Percentiles rank a stretch among this genome's conserved stretches.
phyloP scores from a whole-genome alignment of 2,329 filamentous ascomycete species.

The Exophiala oligosperma region DNA sequence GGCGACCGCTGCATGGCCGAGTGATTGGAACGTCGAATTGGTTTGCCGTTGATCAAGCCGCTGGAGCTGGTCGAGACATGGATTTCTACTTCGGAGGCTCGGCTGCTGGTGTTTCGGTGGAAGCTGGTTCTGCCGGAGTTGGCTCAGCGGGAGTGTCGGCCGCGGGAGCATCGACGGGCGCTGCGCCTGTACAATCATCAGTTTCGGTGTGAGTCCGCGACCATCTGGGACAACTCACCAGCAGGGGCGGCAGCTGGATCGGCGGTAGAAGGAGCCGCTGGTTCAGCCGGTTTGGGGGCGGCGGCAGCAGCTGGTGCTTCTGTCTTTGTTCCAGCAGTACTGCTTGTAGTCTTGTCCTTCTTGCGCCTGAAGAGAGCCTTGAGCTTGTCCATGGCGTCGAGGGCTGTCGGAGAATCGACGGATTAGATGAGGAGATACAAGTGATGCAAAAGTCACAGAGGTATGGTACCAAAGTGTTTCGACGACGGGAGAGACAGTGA shows the following conservation, averaged over 20 bases:
- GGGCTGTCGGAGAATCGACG: slow-evolving; percentile 17
- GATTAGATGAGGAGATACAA: slow-evolving; percentile 10
- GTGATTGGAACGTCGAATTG: too few species aligned
- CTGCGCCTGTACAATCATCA: slow-evolving; percentile 16
- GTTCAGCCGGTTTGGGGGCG: slow-evolving; percentile 21
- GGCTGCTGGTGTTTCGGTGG: slow-evolving; percentile 13
- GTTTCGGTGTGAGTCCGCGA: neutral
- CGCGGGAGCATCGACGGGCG: slow-evolving; percentile 15
- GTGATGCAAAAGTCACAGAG: neutral
- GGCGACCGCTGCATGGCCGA: neutral
- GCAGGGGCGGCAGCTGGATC: slow-evolving; percentile 23
- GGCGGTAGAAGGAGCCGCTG: slow-evolving; percentile 20
- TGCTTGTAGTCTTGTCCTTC: slow-evolving; percentile 17
- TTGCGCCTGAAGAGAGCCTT: slow-evolving; percentile 29
- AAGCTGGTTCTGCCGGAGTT: slow-evolving; percentile 21
- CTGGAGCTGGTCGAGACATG: neutral
- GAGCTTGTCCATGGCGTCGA: slow-evolving; percentile 31
- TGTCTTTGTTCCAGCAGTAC: slow-evolving; percentile 20
- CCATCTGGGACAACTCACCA: slow-evolving; percentile 13
- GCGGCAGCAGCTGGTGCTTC: slow-evolving; percentile 15
- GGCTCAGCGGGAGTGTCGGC: slow-evolving; percentile 10
- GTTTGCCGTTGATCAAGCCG: neutral
- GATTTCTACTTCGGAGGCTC: slow-evolving; percentile 14
- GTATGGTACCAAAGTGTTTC: too few species aligned
- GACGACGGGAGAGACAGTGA: neutral